These are phyloP conservation scores for Ganoderma lingzhi DNA, from an alignment of 1,284 basidiomycete genomes.

Conservation along the genomic window DNA sequence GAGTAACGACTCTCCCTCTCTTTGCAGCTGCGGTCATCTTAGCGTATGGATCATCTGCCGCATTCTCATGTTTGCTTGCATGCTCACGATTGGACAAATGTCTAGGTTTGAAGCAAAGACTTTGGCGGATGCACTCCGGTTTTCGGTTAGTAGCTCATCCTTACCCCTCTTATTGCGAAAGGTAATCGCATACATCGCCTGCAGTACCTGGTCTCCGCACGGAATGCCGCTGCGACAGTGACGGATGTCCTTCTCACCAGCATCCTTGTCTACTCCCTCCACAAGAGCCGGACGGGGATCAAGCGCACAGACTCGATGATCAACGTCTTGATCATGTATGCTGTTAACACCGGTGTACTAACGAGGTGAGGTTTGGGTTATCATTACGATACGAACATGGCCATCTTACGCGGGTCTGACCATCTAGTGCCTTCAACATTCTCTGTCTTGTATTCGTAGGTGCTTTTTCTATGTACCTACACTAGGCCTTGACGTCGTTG, in stretches of 20 bases:
- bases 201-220: background rate
- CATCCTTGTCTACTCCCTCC: background rate
- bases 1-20: background rate
- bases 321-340: slow-evolving; percentile 20
- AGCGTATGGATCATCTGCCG: background rate
- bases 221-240: background rate
- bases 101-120: background rate
- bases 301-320: slow-evolving; percentile 24
- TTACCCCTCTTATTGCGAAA: background rate
- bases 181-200: background rate
- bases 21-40: background rate
- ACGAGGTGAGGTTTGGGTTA: background rate
- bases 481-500: background rate
- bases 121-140: background rate
- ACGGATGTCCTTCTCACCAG: background rate
- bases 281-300: slow-evolving; percentile 3
- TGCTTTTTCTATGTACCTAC: background rate
- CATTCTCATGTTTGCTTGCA: background rate
- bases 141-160: background rate
- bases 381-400: background rate
- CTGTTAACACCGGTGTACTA: slow-evolving; percentile 18
- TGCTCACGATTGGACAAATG: background rate
- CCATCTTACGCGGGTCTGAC: background rate
- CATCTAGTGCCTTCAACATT: background rate
- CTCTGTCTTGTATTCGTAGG: background rate